These are phyloP conservation scores for Micractinium conductrix DNA, from an alignment of 139 green algal species.

Conservation along the genomic window DNA sequence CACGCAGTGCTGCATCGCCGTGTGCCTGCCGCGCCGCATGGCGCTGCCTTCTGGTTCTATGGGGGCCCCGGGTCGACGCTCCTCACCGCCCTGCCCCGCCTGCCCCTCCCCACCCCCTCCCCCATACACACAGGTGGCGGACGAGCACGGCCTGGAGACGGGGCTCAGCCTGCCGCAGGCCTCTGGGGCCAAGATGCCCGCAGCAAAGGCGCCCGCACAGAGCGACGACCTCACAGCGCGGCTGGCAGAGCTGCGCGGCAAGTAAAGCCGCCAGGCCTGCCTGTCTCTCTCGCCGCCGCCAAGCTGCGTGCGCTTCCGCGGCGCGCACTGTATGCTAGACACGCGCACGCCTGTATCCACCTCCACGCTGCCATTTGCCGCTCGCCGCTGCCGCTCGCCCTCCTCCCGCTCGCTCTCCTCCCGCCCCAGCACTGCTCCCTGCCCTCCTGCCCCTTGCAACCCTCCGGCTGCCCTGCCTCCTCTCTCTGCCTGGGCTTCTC, in stretches of 20 bases:
- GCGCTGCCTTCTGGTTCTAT: background rate
- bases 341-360: no score
- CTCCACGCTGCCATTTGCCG: no score
- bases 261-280: background rate
- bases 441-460: no score
- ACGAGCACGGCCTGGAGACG: conserved; percentile 92
- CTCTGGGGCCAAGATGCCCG: background rate
- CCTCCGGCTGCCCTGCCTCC: no score
- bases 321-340: no score
- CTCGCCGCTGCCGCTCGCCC: background rate
- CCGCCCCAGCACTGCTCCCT: no score
- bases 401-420: background rate
- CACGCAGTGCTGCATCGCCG: background rate
- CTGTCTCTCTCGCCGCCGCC: no score
- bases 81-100: background rate
- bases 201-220: conserved; percentile 24
- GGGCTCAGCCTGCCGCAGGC: conserved; percentile 19
- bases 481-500: no score
- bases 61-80: no score
- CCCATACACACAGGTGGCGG: conserved; percentile 64
- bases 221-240: conserved; percentile 73
- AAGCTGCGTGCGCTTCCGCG: no score
- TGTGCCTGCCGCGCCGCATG: background rate
- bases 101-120: background rate
- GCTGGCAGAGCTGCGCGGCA: conserved; percentile 74